A percentile compares a stretch with the other conserved stretches of the same genome.
Evolutionary conservation across 768 basidiomycete genomes (phyloP).

Genomic region (Chlorophyllum brunneum): DNA sequence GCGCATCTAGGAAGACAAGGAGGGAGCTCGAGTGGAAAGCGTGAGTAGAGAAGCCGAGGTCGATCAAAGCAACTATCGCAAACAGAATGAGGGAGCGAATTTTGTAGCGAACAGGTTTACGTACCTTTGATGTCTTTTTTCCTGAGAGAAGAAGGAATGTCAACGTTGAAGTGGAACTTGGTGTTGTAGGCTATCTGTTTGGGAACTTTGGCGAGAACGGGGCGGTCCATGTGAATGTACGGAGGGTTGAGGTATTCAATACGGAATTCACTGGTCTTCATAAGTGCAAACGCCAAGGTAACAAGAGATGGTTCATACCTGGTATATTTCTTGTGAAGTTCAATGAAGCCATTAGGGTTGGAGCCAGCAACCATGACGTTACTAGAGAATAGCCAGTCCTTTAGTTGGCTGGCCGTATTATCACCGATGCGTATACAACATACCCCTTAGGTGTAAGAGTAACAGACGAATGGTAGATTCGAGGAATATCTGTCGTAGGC

Average conservation of each 20-base stretch:
- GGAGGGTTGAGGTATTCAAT: conserved; percentile 40
- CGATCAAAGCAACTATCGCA: conserved; percentile 34
- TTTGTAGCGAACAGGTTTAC: not conserved
- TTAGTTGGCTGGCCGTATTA: no score
- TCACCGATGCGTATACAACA: no score
- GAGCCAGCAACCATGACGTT: conserved; percentile 37
- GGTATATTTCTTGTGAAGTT: not conserved
- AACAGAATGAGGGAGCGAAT: not conserved
- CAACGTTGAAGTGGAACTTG: conserved; percentile 29
- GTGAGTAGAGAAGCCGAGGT: conserved; percentile 40
- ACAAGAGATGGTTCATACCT: no score
- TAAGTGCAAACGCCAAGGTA: no score
- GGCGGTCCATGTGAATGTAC: conserved; percentile 34
- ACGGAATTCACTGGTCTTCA: conserved; percentile 33
- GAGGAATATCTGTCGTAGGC: conserved; percentile 39
- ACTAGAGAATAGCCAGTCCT: conserved; percentile 11
- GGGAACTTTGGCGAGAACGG: conserved; percentile 31
- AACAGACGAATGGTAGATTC: conserved; percentile 61
- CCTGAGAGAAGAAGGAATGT: conserved; percentile 26
- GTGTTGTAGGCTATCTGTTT: conserved; percentile 33
- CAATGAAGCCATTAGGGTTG: conserved; percentile 37
- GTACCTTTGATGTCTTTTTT: conserved; percentile 29
- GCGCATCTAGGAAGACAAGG: conserved; percentile 32
- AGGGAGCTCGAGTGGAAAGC: conserved; percentile 37
- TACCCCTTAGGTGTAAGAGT: conserved; percentile 53